Evolutionary conservation across 176 grass and related monocot genomes (phyloP).

Genomic region (Oryza meyeriana): DNA sequence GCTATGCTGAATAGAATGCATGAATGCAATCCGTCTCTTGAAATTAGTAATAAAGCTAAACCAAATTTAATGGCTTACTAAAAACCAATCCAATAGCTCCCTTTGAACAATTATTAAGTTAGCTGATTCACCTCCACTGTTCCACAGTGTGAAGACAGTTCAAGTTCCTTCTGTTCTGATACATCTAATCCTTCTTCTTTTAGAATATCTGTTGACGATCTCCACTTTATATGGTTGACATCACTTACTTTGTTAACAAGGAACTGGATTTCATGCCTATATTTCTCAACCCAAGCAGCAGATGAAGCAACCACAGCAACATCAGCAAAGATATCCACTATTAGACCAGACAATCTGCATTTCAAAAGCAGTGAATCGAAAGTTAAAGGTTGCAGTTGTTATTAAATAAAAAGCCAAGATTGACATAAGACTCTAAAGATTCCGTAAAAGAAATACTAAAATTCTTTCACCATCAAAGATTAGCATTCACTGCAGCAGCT

Average conservation of each 20-base stretch:
- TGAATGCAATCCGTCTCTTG: background rate
- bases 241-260: slow-evolving; percentile 60
- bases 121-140: slow-evolving; percentile 59
- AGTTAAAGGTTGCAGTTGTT: background rate
- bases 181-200: slow-evolving; percentile 94
- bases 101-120: background rate
- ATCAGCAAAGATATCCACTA: slow-evolving; percentile 90
- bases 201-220: slow-evolving; percentile 77
- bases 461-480: background rate
- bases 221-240: slow-evolving; percentile 92
- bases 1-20: background rate
- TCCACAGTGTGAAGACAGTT: slow-evolving; percentile 41
- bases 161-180: slow-evolving; percentile 42
- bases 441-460: background rate
- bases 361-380: slow-evolving; percentile 8
- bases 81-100: background rate
- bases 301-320: slow-evolving; percentile 88
- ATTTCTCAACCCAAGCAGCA: slow-evolving; percentile 99
- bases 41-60: slow-evolving; percentile 14
- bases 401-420: background rate
- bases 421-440: background rate
- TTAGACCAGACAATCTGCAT: slow-evolving; percentile 92
- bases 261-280: slow-evolving; percentile 82
- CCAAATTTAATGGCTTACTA: background rate
- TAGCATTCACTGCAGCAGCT: slow-evolving; percentile 1